Base-by-base conservation (phyloP, 352 stramenopile genomes). In the Phytopythium montanum region DNA sequence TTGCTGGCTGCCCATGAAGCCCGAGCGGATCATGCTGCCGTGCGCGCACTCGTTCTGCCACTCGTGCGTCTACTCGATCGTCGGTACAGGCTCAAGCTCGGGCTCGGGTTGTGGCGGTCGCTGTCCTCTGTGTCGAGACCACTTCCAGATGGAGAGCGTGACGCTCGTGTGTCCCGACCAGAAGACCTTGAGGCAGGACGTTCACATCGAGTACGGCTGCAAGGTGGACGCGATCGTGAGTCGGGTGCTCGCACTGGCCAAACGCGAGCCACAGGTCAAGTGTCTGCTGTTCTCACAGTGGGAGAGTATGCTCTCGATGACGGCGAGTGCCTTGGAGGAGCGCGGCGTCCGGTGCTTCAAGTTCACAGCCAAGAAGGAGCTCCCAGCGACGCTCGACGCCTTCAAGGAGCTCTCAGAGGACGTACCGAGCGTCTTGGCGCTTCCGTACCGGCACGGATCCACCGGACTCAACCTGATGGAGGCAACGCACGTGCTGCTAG, bases 281-380 rank as follows among this genome's bases (percentile, higher is more conserved):
- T 83, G 79, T 38, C 56, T 98, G 31, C 66, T 98, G 5, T 97
- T 98, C 49, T 96, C 83, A 5, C 87, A 97, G 63, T 98, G 91
- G 90, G 72, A 90, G 19, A 83, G 95, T 46, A 97, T 98, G 86
- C 75, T 85, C 53, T 59, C 56, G 44, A 62, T 85, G 6, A 44
- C 62, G 23, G 18, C 38, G 10, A 49, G 59, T 34, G 62, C 63
- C 13, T 23, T 91, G 18, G 49, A 56, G 31, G 55, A 66, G 14
- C 73, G 81, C 33, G 78, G 76, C 1, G 66, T 97, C 26, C 64
- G 59, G 19, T 95, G 88, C 66, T 87, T 96, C 23, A 66, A 74
- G 56, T 87, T 87, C 46, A 67, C 60, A 21, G 73, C 65, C n/a
- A 90, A 88, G 52, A 69, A 69, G 25, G 65, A 72, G 46, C 73